phyloP scores from a whole-genome alignment of 129 eudicot genomes.

The Flaveria trinervia region DNA sequence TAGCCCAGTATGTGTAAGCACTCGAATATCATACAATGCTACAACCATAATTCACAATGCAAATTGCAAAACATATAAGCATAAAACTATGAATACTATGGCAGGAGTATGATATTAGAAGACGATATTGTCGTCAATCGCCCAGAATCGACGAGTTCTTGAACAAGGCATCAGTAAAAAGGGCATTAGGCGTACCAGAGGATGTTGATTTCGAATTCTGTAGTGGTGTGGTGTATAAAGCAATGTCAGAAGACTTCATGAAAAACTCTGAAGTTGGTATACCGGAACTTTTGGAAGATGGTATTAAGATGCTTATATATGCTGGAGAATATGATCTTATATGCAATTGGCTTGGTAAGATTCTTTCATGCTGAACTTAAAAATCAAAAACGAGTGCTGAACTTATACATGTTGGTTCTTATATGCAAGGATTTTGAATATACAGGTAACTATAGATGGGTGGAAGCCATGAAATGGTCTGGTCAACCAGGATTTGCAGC shows the following conservation, averaged over 20 bases:
- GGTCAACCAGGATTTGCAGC: slow-evolving; percentile 52
- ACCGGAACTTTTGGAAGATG: slow-evolving; percentile 66
- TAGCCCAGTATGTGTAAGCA: slow-evolving; percentile 53
- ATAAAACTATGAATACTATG: slow-evolving; percentile 21
- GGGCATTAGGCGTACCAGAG: slow-evolving; percentile 62
- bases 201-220: slow-evolving; percentile 49
- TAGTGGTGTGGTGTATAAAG: slow-evolving; percentile 48
- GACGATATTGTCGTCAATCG: slow-evolving; percentile 52
- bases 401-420: not conserved
- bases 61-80: not conserved
- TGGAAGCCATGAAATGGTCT: slow-evolving; percentile 69
- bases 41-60: not conserved
- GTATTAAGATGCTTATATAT: slow-evolving; percentile 60
- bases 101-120: slow-evolving; percentile 67
- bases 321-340: slow-evolving; percentile 74
- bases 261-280: slow-evolving; percentile 73
- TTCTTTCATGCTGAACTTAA: not conserved
- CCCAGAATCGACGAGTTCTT: slow-evolving; percentile 48
- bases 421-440: not conserved
- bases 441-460: slow-evolving; percentile 78
- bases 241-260: slow-evolving; percentile 71
- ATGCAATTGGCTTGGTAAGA: slow-evolving; percentile 79
- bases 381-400: not conserved
- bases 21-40: not conserved
- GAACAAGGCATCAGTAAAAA: slow-evolving; percentile 43